These are phyloP conservation scores for Trichoderma sp. DNA, from an alignment of 2,329 filamentous ascomycete species.

Conservation along the genomic window DNA sequence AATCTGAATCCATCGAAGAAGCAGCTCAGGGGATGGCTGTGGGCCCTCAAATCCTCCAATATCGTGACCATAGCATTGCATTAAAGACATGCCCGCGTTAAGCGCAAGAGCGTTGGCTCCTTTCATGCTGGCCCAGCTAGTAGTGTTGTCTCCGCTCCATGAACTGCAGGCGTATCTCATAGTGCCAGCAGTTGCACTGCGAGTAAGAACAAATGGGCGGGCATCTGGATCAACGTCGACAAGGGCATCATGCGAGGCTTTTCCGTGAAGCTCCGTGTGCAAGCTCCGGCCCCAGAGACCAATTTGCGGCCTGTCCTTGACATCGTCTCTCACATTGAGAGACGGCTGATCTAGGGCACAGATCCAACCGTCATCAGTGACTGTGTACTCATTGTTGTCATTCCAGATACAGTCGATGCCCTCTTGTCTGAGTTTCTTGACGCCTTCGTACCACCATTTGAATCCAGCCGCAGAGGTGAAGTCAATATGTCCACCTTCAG, in stretches of 20 bases:
- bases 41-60: constrained; percentile 74
- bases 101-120: constrained; percentile 67
- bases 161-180: constrained; percentile 68
- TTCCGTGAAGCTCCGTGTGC: constrained; percentile 69
- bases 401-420: constrained; percentile 77
- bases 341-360: constrained; percentile 49
- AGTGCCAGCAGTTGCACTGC: constrained; percentile 67
- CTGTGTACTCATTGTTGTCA: constrained; percentile 73
- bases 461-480: constrained; percentile 66
- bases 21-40: constrained; percentile 65
- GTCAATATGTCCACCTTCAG: constrained; percentile 68
- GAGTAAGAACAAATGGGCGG: constrained; percentile 65
- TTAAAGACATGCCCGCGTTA: constrained; percentile 63
- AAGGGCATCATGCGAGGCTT: constrained; percentile 66
- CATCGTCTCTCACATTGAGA: constrained; percentile 35
- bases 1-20: constrained; percentile 70
- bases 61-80: constrained; percentile 70
- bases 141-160: constrained; percentile 74
- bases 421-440: constrained; percentile 56
- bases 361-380: constrained; percentile 63
- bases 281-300: constrained; percentile 68
- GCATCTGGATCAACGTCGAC: constrained; percentile 54
- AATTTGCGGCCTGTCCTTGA: constrained; percentile 45
- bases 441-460: constrained; percentile 69
- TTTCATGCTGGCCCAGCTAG: constrained; percentile 70